Conservation (phyloP, 768 basidiomycete species). For the Pulveroboletus frians region DNA sequence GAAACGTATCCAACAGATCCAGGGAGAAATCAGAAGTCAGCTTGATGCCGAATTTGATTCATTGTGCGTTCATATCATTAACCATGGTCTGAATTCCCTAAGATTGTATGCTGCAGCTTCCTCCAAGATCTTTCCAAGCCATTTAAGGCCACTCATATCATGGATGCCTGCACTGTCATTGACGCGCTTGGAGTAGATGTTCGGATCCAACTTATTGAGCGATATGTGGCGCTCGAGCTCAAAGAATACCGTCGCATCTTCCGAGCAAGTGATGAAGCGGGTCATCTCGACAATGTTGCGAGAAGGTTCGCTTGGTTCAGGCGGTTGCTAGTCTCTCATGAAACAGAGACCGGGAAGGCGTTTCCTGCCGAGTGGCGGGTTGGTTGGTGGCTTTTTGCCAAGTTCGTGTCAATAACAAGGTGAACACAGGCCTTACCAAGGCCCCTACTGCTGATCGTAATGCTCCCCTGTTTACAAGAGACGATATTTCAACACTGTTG, state of each 20-base stretch:
- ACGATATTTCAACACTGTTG: slow-evolving; percentile 76
- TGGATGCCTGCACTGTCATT: slow-evolving; percentile 82
- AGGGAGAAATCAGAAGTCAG: slow-evolving; percentile 73
- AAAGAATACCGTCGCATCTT: slow-evolving; percentile 97
- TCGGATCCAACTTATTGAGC: slow-evolving; percentile 74
- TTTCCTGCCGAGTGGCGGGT: slow-evolving; percentile 88
- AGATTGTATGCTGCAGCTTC: slow-evolving; percentile 47
- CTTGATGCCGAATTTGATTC: slow-evolving; percentile 89
- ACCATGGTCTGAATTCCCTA: neutral
- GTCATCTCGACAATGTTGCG: slow-evolving; percentile 91
- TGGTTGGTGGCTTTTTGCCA: slow-evolving; percentile 72
- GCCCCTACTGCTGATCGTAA: neutral
- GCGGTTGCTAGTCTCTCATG: slow-evolving; percentile 76
- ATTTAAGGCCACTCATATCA: slow-evolving; percentile 58
- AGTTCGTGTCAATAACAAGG: slow-evolving; percentile 91
- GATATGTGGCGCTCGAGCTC: slow-evolving; percentile 84
- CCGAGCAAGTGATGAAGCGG: slow-evolving; percentile 88
- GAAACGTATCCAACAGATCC: slow-evolving; percentile 74
- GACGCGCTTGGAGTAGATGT: slow-evolving; percentile 87
- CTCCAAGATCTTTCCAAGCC: slow-evolving; percentile 69
- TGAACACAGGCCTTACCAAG: slow-evolving; percentile 25
- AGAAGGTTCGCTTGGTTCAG: slow-evolving; percentile 95
- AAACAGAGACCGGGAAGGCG: slow-evolving; percentile 76
- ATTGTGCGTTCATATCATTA: slow-evolving; percentile 56
- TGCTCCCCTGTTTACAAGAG: slow-evolving; percentile 39